Conservation (phyloP, 108 stramenopile species). For the Fragilaria radians region DNA sequence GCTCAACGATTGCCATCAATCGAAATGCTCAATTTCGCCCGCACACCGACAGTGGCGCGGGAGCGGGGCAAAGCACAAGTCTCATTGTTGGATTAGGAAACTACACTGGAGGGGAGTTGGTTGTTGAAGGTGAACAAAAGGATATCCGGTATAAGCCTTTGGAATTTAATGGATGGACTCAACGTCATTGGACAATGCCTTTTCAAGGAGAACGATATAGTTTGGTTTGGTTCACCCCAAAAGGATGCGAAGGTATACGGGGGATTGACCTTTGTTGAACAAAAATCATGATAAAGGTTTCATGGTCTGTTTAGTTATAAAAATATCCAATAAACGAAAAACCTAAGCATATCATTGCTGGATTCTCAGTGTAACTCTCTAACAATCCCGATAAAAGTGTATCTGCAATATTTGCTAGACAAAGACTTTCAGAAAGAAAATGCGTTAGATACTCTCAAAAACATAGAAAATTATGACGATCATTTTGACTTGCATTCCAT, state of each 20-base stretch:
- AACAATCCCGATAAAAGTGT: no score
- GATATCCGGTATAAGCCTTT: slow-evolving; percentile 89
- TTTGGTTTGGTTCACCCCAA: slow-evolving; percentile 96
- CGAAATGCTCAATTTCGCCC: slow-evolving; percentile 91
- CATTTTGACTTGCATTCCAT: no score
- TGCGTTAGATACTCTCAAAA: no score
- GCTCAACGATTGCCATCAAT: slow-evolving; percentile 93
- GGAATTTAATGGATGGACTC: slow-evolving; percentile 92
- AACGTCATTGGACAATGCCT: slow-evolving; percentile 92
- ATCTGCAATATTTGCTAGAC: no score
- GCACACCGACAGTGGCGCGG: slow-evolving; percentile 90
- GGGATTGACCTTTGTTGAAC: slow-evolving; percentile 68
- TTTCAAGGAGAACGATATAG: slow-evolving; percentile 90
- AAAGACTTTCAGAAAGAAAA: no score
- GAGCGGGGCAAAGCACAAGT: slow-evolving; percentile 86
- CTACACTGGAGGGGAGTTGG: slow-evolving; percentile 83
- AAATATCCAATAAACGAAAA: no score
- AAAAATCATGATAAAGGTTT: background rate
- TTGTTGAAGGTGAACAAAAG: slow-evolving; percentile 81
- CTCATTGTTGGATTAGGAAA: slow-evolving; percentile 90
- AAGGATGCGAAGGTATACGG: slow-evolving; percentile 74
- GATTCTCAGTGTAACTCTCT: no score
- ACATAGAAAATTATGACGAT: no score
- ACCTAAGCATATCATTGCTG: no score
- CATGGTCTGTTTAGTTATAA: no score